Conservation (phyloP, 2,329 filamentous ascomycete genomes). For the Exophiala calicioides region DNA sequence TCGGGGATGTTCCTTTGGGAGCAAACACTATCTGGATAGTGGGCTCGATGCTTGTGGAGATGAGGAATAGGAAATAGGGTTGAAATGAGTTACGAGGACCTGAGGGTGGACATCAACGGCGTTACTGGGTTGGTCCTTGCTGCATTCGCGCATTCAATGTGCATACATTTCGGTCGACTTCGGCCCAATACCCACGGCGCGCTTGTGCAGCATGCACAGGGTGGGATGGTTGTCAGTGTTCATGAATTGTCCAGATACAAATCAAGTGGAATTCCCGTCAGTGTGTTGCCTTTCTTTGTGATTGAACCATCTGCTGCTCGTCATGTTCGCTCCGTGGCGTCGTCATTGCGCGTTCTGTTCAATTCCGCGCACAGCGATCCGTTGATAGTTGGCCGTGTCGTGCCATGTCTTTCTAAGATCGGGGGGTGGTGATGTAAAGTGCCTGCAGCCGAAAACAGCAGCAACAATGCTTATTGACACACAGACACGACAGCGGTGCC, state of each 20-base stretch:
- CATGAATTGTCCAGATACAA: conserved; percentile 17
- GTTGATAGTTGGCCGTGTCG: no score
- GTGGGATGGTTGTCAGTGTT: no score
- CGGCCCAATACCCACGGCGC: conserved; percentile 19
- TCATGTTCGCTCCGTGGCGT: not conserved
- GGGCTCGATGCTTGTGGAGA: conserved; percentile 12
- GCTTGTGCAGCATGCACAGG: conserved; percentile 11
- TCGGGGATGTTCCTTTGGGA: not conserved
- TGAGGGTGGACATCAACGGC: conserved; percentile 11
- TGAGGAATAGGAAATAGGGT: conserved; percentile 4
- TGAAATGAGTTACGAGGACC: conserved; percentile 22
- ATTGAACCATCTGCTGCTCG: not conserved
- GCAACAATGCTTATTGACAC: no score
- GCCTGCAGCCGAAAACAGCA: no score
- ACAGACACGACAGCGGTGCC: no score
- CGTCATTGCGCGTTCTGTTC: not conserved
- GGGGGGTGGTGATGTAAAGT: no score
- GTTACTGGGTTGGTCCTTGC: conserved; percentile 4
- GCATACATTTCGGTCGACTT: conserved; percentile 9
- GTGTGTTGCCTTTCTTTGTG: conserved; percentile 1
- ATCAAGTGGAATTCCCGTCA: no score
- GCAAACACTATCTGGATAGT: no score
- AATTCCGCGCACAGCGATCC: no score
- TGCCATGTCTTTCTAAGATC: no score
- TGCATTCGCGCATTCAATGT: conserved; percentile 1